Conservation (phyloP, 1,284 basidiomycete species). For the Moesziomyces sp. region DNA sequence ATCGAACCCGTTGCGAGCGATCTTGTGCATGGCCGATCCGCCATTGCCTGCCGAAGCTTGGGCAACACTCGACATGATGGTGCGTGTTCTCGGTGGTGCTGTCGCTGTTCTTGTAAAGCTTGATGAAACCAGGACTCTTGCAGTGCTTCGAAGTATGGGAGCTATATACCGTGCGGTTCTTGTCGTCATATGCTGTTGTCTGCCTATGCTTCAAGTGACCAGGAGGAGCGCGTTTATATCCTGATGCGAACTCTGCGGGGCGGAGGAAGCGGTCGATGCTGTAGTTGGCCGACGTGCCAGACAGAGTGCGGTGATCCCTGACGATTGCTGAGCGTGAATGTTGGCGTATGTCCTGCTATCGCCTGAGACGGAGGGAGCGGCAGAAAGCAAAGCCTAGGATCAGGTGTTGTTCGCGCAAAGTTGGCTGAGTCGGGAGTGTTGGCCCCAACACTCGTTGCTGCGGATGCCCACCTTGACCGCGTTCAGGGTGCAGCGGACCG, state of each 20-base stretch:
- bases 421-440: conserved; percentile 3
- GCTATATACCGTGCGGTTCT: neutral
- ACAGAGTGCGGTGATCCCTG: too few species aligned
- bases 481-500: neutral
- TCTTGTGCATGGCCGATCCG: conserved; percentile 41
- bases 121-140: neutral
- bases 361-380: conserved; percentile 4
- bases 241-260: neutral
- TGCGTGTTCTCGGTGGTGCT: neutral
- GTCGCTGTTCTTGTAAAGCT: neutral
- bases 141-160: neutral
- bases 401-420: neutral
- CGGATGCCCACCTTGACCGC: neutral
- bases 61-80: conserved; percentile 17
- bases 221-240: neutral
- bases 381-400: neutral
- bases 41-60: neutral
- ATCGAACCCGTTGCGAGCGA: conserved; percentile 55
- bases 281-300: too few species aligned
- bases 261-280: conserved; percentile 9
- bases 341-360: neutral
- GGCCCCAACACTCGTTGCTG: neutral
- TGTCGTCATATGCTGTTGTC: conserved; percentile 18
- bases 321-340: too few species aligned
- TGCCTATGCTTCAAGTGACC: neutral